Conservation (phyloP, 1,284 basidiomycete genomes). For the Xerocomus cyaneibrunnescens region DNA sequence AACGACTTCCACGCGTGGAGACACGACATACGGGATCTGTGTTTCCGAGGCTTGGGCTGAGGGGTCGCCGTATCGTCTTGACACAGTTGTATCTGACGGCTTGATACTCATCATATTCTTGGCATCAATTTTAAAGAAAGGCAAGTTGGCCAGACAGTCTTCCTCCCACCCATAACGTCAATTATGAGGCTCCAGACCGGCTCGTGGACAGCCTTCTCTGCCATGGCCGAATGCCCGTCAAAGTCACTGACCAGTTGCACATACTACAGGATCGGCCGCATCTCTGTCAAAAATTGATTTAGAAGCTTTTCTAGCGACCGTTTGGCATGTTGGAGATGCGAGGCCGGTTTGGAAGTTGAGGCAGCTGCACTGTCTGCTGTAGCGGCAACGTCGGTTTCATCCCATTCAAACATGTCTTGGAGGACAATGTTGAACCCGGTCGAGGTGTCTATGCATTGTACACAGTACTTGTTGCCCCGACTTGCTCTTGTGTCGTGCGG, state of each 20-base stretch:
- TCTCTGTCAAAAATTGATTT: constrained; percentile 45
- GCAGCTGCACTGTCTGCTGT: neutral
- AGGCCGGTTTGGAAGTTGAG: constrained; percentile 4
- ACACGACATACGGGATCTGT: too few relatives aligned
- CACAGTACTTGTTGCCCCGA: constrained; percentile 12
- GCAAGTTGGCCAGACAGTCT: constrained; percentile 40
- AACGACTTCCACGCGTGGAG: too few relatives aligned
- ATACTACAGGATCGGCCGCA: constrained; percentile 46
- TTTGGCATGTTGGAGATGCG: constrained; percentile 22
- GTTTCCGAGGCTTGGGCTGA: too few relatives aligned
- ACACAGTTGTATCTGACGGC: too few relatives aligned
- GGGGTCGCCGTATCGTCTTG: too few relatives aligned
- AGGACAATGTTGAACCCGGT: neutral
- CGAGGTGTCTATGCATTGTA: constrained; percentile 3
- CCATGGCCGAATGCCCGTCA: constrained; percentile 15
- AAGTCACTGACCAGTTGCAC: constrained; percentile 41
- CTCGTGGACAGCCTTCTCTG: constrained; percentile 35
- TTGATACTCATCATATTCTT: too few relatives aligned
- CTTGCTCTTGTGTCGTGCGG: constrained; percentile 49
- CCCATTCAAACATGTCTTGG: neutral
- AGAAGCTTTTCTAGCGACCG: constrained; percentile 50
- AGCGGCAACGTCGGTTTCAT: neutral
- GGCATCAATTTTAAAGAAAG: too few relatives aligned
- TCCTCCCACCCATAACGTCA: constrained; percentile 47
- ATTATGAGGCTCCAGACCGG: constrained; percentile 45